Evolutionary conservation across 306 rosid genomes (phyloP).

Genomic region (Prunus salicina): DNA sequence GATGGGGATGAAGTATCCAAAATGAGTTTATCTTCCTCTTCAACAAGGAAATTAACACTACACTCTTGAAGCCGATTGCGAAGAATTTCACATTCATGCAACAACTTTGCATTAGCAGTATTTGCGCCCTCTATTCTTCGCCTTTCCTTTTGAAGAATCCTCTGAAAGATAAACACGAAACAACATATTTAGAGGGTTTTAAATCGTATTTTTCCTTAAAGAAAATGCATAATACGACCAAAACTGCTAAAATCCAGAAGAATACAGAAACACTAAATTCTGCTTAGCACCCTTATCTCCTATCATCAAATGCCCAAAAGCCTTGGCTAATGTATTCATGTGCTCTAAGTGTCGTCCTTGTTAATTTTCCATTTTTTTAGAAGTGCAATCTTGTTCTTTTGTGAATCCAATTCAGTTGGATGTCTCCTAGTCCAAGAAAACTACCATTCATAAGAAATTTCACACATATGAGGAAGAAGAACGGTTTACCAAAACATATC

Average conservation of each 20-base stretch:
- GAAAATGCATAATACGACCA: not conserved
- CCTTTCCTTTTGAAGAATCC: conserved; percentile 63
- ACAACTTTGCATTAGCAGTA: conserved; percentile 60
- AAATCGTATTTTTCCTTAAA: not conserved
- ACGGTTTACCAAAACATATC: not conserved
- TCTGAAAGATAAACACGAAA: conserved; percentile 43
- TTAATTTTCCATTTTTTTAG: not conserved
- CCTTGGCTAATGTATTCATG: too few species aligned
- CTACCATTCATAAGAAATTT: not conserved
- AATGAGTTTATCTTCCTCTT: conserved; percentile 78
- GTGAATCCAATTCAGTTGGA: not conserved
- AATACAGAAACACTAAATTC: not conserved
- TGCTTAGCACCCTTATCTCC: too few species aligned
- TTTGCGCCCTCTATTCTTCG: conserved; percentile 54
- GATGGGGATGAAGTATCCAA: conserved; percentile 66
- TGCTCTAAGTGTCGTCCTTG: too few species aligned
- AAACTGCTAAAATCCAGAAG: not conserved
- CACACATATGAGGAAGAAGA: not conserved
- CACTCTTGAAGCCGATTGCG: conserved; percentile 76
- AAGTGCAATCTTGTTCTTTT: not conserved
- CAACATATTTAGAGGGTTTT: conserved; percentile 19
- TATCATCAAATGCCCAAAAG: too few species aligned
- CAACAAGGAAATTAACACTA: conserved; percentile 79
- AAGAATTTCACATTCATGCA: conserved; percentile 86
- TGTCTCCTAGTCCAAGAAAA: not conserved